Conservation (phyloP, 352 stramenopile species). For the Pseudoperonospora humuli region DNA sequence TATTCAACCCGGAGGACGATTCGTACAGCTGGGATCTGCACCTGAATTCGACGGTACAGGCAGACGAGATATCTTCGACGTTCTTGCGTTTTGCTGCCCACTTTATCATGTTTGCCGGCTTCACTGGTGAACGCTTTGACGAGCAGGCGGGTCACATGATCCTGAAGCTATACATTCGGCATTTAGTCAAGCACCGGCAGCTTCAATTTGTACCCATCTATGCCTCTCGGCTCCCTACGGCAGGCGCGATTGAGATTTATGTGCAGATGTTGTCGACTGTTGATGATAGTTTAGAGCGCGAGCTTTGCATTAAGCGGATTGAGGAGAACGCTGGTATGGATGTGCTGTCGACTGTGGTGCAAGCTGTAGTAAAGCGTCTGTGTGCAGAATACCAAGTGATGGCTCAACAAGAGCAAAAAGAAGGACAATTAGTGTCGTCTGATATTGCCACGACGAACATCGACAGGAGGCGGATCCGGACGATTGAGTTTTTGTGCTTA, state of each 20-base stretch:
- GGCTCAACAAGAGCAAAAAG: constrained; percentile 24
- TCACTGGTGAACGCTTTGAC: constrained; percentile 63
- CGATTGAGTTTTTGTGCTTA: constrained; percentile 72
- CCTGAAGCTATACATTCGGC: constrained; percentile 74
- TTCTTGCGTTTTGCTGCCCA: constrained; percentile 76
- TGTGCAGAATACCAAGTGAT: constrained; percentile 26
- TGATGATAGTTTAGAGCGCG: constrained; percentile 53
- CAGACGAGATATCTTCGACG: constrained; percentile 39
- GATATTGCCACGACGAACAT: constrained; percentile 29
- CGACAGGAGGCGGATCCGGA: constrained; percentile 54
- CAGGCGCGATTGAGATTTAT: constrained; percentile 61
- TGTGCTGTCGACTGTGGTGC: constrained; percentile 50
- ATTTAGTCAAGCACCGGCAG: constrained; percentile 73
- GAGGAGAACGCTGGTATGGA: constrained; percentile 58
- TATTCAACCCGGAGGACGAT: constrained; percentile 37
- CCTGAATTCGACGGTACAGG: constrained; percentile 31
- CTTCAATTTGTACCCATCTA: constrained; percentile 74
- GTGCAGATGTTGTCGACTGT: constrained; percentile 60
- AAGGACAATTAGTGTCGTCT: constrained; percentile 11
- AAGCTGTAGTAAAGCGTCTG: constrained; percentile 46
- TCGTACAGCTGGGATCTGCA: constrained; percentile 66
- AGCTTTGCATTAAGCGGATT: constrained; percentile 61
- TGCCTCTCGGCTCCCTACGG: constrained; percentile 47
- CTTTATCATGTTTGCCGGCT: constrained; percentile 66
- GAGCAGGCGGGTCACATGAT: constrained; percentile 65